Conservation (phyloP, 176 grass and related monocot species). For the Hordeum vulgare region DNA sequence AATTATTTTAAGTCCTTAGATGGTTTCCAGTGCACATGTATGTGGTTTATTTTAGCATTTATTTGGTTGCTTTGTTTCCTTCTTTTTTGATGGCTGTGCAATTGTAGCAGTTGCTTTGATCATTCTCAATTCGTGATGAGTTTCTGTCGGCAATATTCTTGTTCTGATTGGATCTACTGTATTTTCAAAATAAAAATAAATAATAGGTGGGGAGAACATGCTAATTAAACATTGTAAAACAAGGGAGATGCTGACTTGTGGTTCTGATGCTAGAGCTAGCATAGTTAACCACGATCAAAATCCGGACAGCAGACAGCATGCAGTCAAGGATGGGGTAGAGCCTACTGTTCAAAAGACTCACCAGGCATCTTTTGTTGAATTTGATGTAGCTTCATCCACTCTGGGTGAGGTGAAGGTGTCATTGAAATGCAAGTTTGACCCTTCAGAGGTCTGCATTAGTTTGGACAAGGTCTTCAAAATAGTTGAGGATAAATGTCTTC, state of each 20-base stretch:
- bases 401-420: constrained; percentile 61
- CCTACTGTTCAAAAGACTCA: constrained; percentile 1
- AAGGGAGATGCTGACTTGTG: constrained; percentile 10
- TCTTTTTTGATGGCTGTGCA: background rate
- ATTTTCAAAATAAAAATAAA: background rate
- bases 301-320: background rate
- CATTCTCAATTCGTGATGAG: background rate
- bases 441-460: constrained; percentile 36
- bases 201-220: constrained; percentile 4
- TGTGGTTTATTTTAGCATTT: background rate
- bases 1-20: background rate
- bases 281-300: background rate
- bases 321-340: background rate
- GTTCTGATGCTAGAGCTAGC: constrained; percentile 4
- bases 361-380: constrained; percentile 25
- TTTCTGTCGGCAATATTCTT: background rate
- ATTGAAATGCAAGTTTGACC: constrained; percentile 34
- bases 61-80: background rate
- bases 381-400: constrained; percentile 64
- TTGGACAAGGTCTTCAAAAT: constrained; percentile 46
- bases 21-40: background rate
- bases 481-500: constrained; percentile 51
- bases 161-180: background rate
- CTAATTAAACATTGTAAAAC: constrained; percentile 4
- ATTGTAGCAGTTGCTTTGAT: background rate